Conservation (phyloP, 2,329 filamentous ascomycete species). For the Paraconiothyrium brasiliense region DNA sequence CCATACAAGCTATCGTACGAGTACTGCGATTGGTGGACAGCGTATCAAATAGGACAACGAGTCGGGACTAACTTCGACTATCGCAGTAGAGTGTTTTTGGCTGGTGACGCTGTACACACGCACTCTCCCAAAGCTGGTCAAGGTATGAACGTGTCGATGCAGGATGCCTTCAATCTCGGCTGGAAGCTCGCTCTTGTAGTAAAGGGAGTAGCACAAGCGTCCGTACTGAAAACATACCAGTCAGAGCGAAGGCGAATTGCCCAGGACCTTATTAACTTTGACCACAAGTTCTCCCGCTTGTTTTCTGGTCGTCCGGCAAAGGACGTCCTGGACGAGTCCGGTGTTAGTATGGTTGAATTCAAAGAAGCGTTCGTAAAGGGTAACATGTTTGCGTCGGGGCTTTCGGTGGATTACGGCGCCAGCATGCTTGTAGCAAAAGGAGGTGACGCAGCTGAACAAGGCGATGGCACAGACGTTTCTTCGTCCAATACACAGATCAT, state of each 20-base stretch:
- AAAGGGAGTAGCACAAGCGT: constrained; percentile 51
- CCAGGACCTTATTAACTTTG: constrained; percentile 69
- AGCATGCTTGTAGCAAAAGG: constrained; percentile 66
- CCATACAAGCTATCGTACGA: constrained; percentile 74
- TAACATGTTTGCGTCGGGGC: constrained; percentile 67
- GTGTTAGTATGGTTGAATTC: constrained; percentile 70
- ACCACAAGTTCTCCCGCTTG: constrained; percentile 58
- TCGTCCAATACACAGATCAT: constrained; percentile 32
- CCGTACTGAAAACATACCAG: constrained; percentile 62
- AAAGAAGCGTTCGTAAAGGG: constrained; percentile 68
- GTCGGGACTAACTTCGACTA: constrained; percentile 67
- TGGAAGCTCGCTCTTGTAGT: constrained; percentile 66
- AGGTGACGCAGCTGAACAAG: constrained; percentile 55
- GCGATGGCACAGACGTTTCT: constrained; percentile 59
- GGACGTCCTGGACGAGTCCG: constrained; percentile 67
- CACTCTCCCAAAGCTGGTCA: constrained; percentile 67
- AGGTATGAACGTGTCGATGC: constrained; percentile 69
- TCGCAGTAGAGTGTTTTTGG: constrained; percentile 71
- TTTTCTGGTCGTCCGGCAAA: constrained; percentile 63
- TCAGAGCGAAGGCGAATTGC: constrained; percentile 68
- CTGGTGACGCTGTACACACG: constrained; percentile 71
- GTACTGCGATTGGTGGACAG: constrained; percentile 74
- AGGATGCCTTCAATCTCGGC: constrained; percentile 68
- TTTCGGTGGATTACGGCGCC: constrained; percentile 66
- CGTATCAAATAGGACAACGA: constrained; percentile 74